phyloP scores from a whole-genome alignment of 176 grass and related monocot genomes.

The Juncus inflexus region DNA sequence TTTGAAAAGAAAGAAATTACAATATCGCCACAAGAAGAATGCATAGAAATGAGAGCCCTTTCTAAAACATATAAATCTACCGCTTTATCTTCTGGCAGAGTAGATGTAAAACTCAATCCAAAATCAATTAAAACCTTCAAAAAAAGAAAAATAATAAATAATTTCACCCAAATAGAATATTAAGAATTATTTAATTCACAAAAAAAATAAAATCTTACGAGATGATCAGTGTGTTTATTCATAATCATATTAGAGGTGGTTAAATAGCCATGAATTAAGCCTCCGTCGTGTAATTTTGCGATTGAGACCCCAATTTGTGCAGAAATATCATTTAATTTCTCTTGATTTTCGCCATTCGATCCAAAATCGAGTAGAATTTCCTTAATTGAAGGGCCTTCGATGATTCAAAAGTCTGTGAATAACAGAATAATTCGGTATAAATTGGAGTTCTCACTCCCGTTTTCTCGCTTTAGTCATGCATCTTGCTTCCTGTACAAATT shows the following conservation, averaged over 20 bases:
- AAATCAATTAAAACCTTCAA: too few species aligned
- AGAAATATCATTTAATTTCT: too few species aligned
- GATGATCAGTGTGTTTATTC: constrained; percentile 49
- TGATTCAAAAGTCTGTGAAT: constrained; percentile 58
- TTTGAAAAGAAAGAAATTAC: constrained; percentile 38
- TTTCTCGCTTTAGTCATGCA: constrained; percentile 51
- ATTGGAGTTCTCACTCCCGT: too few species aligned
- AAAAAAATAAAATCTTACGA: constrained; percentile 30
- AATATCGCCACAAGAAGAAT: constrained; percentile 86
- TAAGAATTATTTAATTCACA: too few species aligned
- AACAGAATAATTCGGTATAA: too few species aligned
- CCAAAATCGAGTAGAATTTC: too few species aligned
- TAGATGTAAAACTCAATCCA: too few species aligned
- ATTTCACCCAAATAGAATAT: too few species aligned
- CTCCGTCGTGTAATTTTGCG: constrained; percentile 83
- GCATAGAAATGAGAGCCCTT: constrained; percentile 43
- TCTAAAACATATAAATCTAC: too few species aligned
- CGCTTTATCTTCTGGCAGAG: too few species aligned
- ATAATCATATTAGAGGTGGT: constrained; percentile 98
- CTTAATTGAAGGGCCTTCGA: constrained; percentile 63
- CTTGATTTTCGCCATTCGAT: too few species aligned
- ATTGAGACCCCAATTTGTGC: constrained; percentile 5
- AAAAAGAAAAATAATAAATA: not conserved
- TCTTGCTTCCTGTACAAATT: constrained; percentile 59
- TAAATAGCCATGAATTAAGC: constrained; percentile 85